Evolutionary conservation across 192 early-diverging fungal species (phyloP).

Genomic region (Dispira simplex): DNA sequence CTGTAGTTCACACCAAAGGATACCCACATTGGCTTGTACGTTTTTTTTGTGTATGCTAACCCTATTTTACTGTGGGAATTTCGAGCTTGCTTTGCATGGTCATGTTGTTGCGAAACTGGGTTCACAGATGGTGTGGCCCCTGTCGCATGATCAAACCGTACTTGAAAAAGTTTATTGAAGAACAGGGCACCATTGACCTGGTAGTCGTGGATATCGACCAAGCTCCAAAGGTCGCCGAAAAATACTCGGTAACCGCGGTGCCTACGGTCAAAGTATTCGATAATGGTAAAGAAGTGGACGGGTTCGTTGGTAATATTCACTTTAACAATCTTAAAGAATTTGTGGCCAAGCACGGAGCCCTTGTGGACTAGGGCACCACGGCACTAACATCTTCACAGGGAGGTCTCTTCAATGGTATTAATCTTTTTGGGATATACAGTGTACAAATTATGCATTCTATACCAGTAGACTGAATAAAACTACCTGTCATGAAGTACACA

Average conservation of each 20-base stretch:
- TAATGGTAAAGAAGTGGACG: conserved; percentile 7
- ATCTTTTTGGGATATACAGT: no score
- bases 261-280: conserved; percentile 7
- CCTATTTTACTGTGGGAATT: background rate
- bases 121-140: conserved; percentile 5
- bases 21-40: background rate
- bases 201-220: conserved; percentile 3
- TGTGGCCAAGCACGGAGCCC: background rate
- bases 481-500: no score
- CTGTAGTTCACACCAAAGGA: background rate
- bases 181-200: conserved; percentile 7
- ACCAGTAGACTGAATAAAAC: no score
- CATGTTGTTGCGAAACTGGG: background rate
- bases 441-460: no score
- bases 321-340: background rate
- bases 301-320: background rate
- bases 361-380: no score
- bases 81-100: background rate
- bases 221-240: background rate
- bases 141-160: conserved; percentile 1
- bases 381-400: no score
- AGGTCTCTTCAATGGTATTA: no score
- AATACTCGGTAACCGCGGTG: background rate
- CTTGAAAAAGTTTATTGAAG: conserved; percentile 1
- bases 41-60: background rate